A percentile compares a stretch with the other conserved stretches of the same genome.
Conservation (phyloP, 2,329 filamentous ascomycete species). For the Talaromyces pinophilus region DNA sequence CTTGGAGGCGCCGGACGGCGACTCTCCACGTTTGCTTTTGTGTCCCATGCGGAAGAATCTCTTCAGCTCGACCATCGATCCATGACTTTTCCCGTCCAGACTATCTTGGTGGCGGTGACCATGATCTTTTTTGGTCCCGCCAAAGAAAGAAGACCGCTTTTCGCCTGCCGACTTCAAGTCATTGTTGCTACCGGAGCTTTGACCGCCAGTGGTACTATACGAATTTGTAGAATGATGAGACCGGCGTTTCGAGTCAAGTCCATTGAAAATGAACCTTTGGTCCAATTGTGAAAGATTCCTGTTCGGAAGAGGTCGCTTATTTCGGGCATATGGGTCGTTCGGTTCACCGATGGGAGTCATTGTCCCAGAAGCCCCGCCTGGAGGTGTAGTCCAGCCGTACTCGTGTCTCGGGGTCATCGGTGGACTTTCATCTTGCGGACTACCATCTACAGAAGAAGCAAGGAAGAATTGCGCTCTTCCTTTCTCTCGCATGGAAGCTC, state of each 20-base stretch:
- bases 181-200: conserved; percentile 9
- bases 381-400: conserved; percentile 48
- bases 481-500: conserved; percentile 45
- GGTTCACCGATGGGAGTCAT: conserved; percentile 76
- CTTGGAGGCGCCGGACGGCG: conserved; percentile 62
- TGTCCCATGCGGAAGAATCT: conserved; percentile 83
- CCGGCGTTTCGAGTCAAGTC: conserved; percentile 67
- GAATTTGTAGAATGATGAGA: conserved; percentile 50
- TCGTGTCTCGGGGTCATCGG: conserved; percentile 58
- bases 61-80: conserved; percentile 92
- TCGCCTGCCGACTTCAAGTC: conserved; percentile 36
- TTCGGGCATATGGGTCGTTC: conserved; percentile 85
- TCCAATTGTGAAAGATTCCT: conserved; percentile 70
- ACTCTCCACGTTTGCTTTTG: conserved; percentile 65
- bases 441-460: conserved; percentile 54
- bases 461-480: conserved; percentile 57
- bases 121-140: conserved; percentile 53
- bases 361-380: conserved; percentile 64
- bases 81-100: conserved; percentile 58
- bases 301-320: conserved; percentile 70
- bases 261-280: conserved; percentile 78
- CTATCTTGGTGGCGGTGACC: conserved; percentile 36
- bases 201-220: background rate
- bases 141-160: conserved; percentile 58
- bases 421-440: conserved; percentile 63